phyloP scores from a whole-genome alignment of 1,284 basidiomycete species.

The Sparassis latifolia region DNA sequence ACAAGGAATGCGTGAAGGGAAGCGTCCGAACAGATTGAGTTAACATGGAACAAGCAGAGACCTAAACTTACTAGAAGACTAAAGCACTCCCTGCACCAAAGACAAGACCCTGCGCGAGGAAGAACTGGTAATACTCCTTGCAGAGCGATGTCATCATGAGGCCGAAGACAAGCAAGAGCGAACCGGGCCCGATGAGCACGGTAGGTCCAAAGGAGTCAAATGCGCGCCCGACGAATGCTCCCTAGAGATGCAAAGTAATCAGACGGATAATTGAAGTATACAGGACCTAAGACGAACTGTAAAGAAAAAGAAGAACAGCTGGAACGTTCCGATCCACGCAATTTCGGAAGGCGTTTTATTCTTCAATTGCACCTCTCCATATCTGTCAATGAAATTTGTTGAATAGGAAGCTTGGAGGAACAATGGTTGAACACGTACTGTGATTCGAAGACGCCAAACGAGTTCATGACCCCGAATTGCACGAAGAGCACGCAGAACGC shows the following conservation, averaged over 20 bases:
- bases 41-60: no score
- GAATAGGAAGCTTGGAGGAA: background rate
- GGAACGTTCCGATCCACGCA: slow-evolving; percentile 38
- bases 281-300: slow-evolving; percentile 20
- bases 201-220: slow-evolving; percentile 19
- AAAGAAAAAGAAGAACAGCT: slow-evolving; percentile 28
- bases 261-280: background rate
- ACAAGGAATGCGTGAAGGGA: slow-evolving; percentile 14
- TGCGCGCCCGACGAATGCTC: slow-evolving; percentile 12
- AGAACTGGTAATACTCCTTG: slow-evolving; percentile 49
- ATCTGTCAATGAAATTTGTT: slow-evolving; percentile 15
- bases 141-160: slow-evolving; percentile 31
- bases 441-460: slow-evolving; percentile 30
- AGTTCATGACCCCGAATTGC: slow-evolving; percentile 25
- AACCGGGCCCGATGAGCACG: slow-evolving; percentile 16
- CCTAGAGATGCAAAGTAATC: slow-evolving; percentile 1
- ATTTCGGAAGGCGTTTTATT: slow-evolving; percentile 28
- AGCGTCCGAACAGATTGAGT: no score
- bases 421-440: slow-evolving; percentile 7
- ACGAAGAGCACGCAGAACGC: slow-evolving; percentile 24
- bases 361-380: slow-evolving; percentile 29
- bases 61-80: slow-evolving; percentile 26
- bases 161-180: slow-evolving; percentile 16
- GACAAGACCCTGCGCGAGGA: slow-evolving; percentile 49
- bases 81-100: slow-evolving; percentile 13